phyloP scores from a whole-genome alignment of 2,329 filamentous ascomycete species.

The Zymoseptoria tritici region DNA sequence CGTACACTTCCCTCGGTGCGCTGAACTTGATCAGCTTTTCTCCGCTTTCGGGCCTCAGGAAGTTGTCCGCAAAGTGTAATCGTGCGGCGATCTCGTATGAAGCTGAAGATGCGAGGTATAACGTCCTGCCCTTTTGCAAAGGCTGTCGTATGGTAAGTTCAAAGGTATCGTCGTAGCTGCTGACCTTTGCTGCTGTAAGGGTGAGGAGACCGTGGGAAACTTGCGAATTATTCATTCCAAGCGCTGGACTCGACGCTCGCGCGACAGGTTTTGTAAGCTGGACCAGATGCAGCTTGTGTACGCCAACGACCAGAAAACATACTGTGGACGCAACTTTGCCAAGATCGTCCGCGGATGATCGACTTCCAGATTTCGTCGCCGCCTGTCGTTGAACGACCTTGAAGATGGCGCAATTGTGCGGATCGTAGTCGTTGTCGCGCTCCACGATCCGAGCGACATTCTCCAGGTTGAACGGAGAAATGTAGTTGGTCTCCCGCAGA shows the following conservation, averaged over 20 bases:
- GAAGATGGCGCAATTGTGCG: constrained; percentile 59
- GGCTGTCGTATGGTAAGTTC: constrained; percentile 56
- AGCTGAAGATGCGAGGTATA: constrained; percentile 57
- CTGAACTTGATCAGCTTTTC: constrained; percentile 56
- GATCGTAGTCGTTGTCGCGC: constrained; percentile 61
- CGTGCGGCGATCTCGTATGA: constrained; percentile 58
- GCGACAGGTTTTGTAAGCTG: constrained; percentile 53
- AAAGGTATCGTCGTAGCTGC: constrained; percentile 57
- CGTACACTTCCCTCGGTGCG: constrained; percentile 50
- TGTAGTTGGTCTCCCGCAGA: constrained; percentile 44
- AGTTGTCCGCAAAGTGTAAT: constrained; percentile 54
- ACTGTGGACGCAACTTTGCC: constrained; percentile 57
- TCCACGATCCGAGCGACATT: constrained; percentile 57
- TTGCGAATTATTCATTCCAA: constrained; percentile 41
- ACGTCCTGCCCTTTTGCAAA: constrained; percentile 46
- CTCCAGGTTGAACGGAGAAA: constrained; percentile 54
- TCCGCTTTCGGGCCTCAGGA: constrained; percentile 58
- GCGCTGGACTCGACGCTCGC: constrained; percentile 48
- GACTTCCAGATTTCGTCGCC: constrained; percentile 44
- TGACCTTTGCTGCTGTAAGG: constrained; percentile 52
- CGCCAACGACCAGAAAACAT: constrained; percentile 61
- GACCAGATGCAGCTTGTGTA: constrained; percentile 62
- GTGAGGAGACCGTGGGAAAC: constrained; percentile 57
- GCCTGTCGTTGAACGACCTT: constrained; percentile 58
- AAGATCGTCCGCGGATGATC: constrained; percentile 59